Percentiles rank a stretch among this genome's conserved stretches.
Evolutionary conservation across 352 stramenopile species (phyloP).

Genomic region (Pythium phragmiticola): DNA sequence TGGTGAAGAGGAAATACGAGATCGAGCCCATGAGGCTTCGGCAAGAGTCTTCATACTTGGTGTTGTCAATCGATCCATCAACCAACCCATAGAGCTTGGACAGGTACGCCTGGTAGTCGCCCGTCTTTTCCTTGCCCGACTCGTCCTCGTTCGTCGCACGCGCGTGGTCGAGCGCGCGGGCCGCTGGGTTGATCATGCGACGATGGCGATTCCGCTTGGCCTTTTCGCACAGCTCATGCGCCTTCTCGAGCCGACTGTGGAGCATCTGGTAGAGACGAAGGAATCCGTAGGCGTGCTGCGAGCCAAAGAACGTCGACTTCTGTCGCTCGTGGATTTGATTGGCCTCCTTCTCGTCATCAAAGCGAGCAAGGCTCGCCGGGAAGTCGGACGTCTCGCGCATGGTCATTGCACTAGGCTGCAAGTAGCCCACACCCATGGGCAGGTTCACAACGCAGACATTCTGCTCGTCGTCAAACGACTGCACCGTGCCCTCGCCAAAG

Average conservation of each 20-base stretch:
- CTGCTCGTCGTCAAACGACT: slow-evolving; percentile 68
- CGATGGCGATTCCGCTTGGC: slow-evolving; percentile 82
- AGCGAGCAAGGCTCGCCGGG: slow-evolving; percentile 53
- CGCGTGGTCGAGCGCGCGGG: slow-evolving; percentile 69
- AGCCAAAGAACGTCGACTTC: slow-evolving; percentile 71
- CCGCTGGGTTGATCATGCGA: slow-evolving; percentile 87
- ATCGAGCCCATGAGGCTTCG: slow-evolving; percentile 87
- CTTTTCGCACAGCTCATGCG: slow-evolving; percentile 83
- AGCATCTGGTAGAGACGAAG: slow-evolving; percentile 89
- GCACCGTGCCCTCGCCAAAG: slow-evolving; percentile 80
- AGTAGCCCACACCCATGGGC: slow-evolving; percentile 60
- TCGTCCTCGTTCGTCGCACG: slow-evolving; percentile 49
- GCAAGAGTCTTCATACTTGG: slow-evolving; percentile 89
- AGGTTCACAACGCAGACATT: slow-evolving; percentile 69
- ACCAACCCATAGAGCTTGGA: slow-evolving; percentile 87
- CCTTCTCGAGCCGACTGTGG: slow-evolving; percentile 79
- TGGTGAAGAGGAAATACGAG: slow-evolving; percentile 91
- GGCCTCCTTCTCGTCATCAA: slow-evolving; percentile 63
- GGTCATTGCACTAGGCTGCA: slow-evolving; percentile 73
- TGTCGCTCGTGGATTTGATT: slow-evolving; percentile 37
- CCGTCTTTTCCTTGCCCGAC: slow-evolving; percentile 65
- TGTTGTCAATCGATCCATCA: slow-evolving; percentile 83
- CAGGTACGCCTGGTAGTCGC: slow-evolving; percentile 86
- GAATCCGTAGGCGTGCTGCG: slow-evolving; percentile 88
- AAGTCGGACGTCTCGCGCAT: slow-evolving; percentile 78